Base-by-base conservation (phyloP, 805 yeast genomes). In the Starmerella tilneyi region DNA sequence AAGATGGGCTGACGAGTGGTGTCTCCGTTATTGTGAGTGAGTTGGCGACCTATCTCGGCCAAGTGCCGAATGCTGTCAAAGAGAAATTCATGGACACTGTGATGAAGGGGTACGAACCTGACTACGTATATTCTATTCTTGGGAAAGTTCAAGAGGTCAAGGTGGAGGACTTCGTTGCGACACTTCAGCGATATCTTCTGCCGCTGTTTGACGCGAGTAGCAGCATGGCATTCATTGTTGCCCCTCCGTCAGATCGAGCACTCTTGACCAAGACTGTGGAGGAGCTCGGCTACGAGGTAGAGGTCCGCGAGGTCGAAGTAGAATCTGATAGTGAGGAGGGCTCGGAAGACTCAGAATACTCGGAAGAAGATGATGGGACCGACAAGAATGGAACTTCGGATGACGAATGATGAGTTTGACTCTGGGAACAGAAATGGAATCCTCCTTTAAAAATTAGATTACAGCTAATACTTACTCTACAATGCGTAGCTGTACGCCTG, bases 11-110 rank as follows among this genome's bases (percentile, higher is more conserved):
- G 21, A 76, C 78, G 51, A 88, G 86, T 48, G 81, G 96, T 1
- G 66, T 84, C 22, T 77, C 94, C 45, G 72, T 83, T 11, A 73
- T 84, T 41, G 88, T 86, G 21, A 80, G 80, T 53, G 67, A 73
- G 9, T 66, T 83, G 40, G 94, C 95, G 0, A 72, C 76, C 20
- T 63, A 68, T 5, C 88, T 83, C 52, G 71, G 78, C n/a, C 79
- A 81, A 52, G 70, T 69, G 35, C 71, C 71, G 46, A 71, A 73
- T 32, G 79, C 94, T 0, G 86, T 92, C 13, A 65, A 70, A 43
- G 67, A 72, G 16, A 82, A 79, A 58, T 82, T 78, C 54, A 61
- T 71, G 35, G 89, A 85, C 62, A 72, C 74, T 49, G 72, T 78
- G 22, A 67, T 86, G 56, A 73, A 75, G 56, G 73, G 75, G 52